Percentiles rank a stretch among this genome's conserved stretches.
phyloP scores from a whole-genome alignment of 2,329 filamentous ascomycete genomes.

The Apiospora saccharicola region DNA sequence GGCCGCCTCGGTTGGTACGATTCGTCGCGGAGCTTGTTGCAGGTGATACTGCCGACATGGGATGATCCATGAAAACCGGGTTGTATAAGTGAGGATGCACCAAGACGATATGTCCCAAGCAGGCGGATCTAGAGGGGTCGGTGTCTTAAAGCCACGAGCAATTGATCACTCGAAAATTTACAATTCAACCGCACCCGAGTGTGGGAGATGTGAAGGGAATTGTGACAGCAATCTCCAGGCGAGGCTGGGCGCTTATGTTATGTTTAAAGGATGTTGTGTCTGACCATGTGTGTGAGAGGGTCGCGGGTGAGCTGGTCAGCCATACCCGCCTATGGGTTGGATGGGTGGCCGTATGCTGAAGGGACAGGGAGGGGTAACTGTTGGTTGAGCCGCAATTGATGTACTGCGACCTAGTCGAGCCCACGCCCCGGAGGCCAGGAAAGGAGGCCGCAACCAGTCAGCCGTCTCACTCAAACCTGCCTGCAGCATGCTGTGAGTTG shows the following conservation, averaged over 20 bases:
- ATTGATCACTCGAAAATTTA: background rate
- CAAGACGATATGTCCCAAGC: background rate
- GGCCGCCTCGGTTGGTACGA: constrained; percentile 48
- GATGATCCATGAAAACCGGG: background rate
- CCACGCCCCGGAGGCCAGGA: background rate
- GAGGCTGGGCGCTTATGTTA: constrained; percentile 20
- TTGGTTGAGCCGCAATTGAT: background rate
- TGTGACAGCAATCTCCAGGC: background rate
- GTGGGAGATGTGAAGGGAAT: background rate
- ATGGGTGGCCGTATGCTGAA: background rate
- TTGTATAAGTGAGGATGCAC: background rate
- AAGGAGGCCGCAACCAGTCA: constrained; percentile 7
- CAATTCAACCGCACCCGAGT: background rate
- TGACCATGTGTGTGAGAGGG: background rate
- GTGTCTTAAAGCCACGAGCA: background rate
- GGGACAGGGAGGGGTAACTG: background rate
- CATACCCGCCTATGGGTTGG: background rate
- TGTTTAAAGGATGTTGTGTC: background rate
- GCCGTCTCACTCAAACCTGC: background rate
- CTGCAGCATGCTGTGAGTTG: background rate
- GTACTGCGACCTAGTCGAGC: background rate
- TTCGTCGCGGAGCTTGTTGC: constrained; percentile 31
- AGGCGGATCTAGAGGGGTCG: background rate
- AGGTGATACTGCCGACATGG: background rate
- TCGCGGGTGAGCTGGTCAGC: background rate